A percentile compares a stretch with the other conserved stretches of the same genome.
Conservation (phyloP, 139 green algal genomes). For the Micractinium sp. region DNA sequence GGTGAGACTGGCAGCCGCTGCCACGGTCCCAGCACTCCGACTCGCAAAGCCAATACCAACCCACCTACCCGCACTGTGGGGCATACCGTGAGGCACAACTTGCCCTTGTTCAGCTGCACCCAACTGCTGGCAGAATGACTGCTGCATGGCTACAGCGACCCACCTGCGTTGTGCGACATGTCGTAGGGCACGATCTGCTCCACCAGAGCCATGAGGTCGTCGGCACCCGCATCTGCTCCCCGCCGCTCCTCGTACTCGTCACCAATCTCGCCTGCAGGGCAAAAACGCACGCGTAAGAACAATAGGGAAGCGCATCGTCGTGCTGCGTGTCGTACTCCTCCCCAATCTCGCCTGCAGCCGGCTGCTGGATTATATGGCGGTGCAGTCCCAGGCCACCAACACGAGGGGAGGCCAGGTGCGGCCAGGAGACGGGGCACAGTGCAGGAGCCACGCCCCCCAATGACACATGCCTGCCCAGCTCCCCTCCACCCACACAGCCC, state of each 20-base stretch:
- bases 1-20: no score
- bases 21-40: no score
- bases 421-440: no score
- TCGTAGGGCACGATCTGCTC: constrained; percentile 96
- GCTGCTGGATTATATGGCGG: no score
- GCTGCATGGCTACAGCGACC: background rate
- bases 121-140: no score
- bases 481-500: background rate
- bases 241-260: constrained; percentile 47
- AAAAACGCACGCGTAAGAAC: background rate
- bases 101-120: no score
- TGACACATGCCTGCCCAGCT: background rate
- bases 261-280: constrained; percentile 45
- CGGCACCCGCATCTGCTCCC: background rate
- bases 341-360: background rate
- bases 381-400: no score
- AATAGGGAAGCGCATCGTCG: background rate
- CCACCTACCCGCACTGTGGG: no score
- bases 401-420: no score
- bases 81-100: no score
- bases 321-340: background rate
- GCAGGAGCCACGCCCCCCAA: no score
- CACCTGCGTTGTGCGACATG: constrained; percentile 93
- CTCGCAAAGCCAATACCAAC: no score
- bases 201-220: constrained; percentile 92